Evolutionary conservation across 202 grass and related monocot genomes (phyloP).

Genomic region (Zizania palustris): DNA sequence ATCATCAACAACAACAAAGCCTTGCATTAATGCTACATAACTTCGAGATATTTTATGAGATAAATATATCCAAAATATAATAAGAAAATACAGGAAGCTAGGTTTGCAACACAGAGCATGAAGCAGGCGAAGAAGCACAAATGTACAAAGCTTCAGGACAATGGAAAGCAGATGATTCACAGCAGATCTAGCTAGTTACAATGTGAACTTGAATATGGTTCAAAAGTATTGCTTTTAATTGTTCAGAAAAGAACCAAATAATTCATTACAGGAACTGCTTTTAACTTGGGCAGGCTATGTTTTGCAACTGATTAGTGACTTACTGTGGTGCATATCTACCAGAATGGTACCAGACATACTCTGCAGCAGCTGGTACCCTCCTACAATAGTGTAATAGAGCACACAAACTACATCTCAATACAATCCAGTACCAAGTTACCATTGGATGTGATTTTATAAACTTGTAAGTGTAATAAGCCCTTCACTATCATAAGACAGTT

Average conservation of each 20-base stretch:
- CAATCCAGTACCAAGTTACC: neutral
- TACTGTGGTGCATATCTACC: neutral
- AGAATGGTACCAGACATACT: neutral
- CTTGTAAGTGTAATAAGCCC: neutral
- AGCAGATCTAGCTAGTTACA: too few species aligned
- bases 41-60: slow-evolving; percentile 26
- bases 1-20: too few species aligned
- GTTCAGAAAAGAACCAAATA: too few species aligned
- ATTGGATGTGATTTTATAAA: neutral
- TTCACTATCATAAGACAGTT: neutral
- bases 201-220: too few species aligned
- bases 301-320: neutral
- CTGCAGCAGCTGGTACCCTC: neutral
- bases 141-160: neutral
- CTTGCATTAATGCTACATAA: neutral
- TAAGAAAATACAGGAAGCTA: neutral
- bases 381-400: neutral
- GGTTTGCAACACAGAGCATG: neutral
- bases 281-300: too few species aligned
- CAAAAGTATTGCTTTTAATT: too few species aligned
- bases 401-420: neutral
- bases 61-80: slow-evolving; percentile 20
- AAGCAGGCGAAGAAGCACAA: neutral
- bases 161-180: neutral
- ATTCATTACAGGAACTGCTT: too few species aligned